Percentiles rank a stretch among this genome's conserved stretches.
Evolutionary conservation across 345 rosid genomes (phyloP).

Genomic region (Acer saccharum): DNA sequence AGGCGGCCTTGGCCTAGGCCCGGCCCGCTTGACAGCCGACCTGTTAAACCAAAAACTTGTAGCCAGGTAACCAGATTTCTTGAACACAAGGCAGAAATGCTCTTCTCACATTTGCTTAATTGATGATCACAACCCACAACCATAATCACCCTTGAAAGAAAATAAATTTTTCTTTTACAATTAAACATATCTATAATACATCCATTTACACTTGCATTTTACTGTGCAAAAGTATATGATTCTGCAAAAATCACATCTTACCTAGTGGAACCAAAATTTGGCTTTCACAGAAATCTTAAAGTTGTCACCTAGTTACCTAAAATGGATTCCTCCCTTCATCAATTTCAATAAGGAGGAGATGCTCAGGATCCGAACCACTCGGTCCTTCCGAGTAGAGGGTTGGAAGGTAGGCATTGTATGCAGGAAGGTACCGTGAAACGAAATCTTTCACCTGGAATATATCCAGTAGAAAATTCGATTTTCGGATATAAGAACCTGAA

Average conservation of each 20-base stretch:
- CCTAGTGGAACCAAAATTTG: conserved; percentile 20
- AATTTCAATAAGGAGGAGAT: conserved; percentile 65
- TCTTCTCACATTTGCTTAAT: no score
- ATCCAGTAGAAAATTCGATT: conserved; percentile 4
- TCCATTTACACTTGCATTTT: conserved; percentile 12
- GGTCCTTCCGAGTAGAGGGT: conserved; percentile 90
- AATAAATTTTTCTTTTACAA: neutral
- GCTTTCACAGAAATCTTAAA: neutral
- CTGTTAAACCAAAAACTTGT: no score
- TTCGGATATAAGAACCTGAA: neutral
- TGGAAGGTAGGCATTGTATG: conserved; percentile 88
- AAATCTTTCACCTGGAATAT: conserved; percentile 77
- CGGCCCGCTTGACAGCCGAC: no score
- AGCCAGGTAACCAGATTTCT: no score
- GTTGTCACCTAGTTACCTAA: conserved; percentile 29
- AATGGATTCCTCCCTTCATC: conserved; percentile 83
- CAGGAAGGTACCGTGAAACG: conserved; percentile 89
- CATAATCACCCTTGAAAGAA: neutral
- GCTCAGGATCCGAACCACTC: conserved; percentile 68
- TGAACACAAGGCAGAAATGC: no score
- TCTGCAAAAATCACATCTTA: neutral
- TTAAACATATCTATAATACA: neutral
- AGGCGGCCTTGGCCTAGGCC: no score
- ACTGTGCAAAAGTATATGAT: neutral
- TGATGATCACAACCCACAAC: no score